Evolutionary conservation across 768 basidiomycete genomes (phyloP).

Genomic region (Hygrophoropsis aurantiaca): DNA sequence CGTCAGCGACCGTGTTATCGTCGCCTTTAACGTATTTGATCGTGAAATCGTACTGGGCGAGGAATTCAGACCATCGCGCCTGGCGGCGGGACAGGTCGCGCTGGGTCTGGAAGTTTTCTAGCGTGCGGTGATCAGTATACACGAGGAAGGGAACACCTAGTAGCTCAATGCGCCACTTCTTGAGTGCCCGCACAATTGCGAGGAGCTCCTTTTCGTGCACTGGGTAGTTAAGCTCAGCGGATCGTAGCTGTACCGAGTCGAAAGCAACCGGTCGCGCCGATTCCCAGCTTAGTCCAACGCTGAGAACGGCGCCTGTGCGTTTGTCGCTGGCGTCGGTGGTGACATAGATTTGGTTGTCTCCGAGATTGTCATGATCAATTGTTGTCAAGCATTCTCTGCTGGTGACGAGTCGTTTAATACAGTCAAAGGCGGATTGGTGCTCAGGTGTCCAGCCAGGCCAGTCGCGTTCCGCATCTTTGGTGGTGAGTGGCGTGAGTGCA

Average conservation of each 20-base stretch:
- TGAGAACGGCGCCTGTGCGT: conserved; percentile 4
- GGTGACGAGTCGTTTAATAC: conserved; percentile 5
- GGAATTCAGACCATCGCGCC: conserved; percentile 10
- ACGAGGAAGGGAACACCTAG: conserved; percentile 23
- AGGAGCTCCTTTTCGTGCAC: conserved; percentile 33
- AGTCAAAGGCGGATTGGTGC: conserved; percentile 4
- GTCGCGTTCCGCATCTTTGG: neutral
- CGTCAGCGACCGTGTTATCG: conserved; percentile 14
- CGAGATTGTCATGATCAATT: conserved; percentile 2
- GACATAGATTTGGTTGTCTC: conserved; percentile 12
- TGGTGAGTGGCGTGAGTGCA: conserved; percentile 5
- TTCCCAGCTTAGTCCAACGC: conserved; percentile 5
- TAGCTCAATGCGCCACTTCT: conserved; percentile 25
- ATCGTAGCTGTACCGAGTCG: neutral
- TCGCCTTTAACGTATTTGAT: conserved; percentile 14
- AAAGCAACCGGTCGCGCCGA: conserved; percentile 9
- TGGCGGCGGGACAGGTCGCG: conserved; percentile 12
- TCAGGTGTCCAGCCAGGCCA: conserved; percentile 3
- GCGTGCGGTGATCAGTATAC: conserved; percentile 38
- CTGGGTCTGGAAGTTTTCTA: conserved; percentile 19
- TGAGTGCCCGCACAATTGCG: conserved; percentile 7
- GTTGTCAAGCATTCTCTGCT: neutral
- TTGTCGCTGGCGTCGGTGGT: conserved; percentile 5
- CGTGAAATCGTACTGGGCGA: conserved; percentile 11
- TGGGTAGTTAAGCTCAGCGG: conserved; percentile 16